Evolutionary conservation across 768 basidiomycete species (phyloP), one percentile per base, ranked within the genome.

Genomic region (Boletus sensibilis): DNA sequence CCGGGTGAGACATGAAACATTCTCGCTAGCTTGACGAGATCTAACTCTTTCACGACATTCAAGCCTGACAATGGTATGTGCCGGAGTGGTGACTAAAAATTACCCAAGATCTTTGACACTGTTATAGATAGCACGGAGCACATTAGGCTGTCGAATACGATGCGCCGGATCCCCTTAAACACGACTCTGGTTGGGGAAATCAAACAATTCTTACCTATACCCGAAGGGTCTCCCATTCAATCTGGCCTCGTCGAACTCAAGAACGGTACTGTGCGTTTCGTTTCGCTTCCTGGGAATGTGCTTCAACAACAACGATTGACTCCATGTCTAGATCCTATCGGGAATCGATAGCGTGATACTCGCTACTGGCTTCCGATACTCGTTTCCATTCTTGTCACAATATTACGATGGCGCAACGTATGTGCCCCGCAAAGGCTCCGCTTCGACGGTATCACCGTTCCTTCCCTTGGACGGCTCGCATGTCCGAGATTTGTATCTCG

Each of bases 321-420:
- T 5, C 2, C 3, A 33, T 29, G 9, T 12, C 25, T 40, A 61
- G 61, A 38, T 62, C 23, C n/a, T 62, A 25, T 44, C 60, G 2
- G 56, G 52, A 8, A 51, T 62, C 7, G 58, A 64, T 31, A 41
- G 51, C 6, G 46, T 63, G 14, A 60, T 64, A 43, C 25, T 57
- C 13, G 40, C 62, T 2, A 64, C 63, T 10, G 59, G 53, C 1
- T 61, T 43, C 48, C 44, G 52, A 21, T 51, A 56, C n/a, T 58
- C 62, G 13, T 64, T 37, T 13, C 63, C 62, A 27, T 64, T 64
- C 52, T 45, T 58, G 35, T 25, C 58, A 8, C 62, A 56, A 33
- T 61, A 61, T 35, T 64, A 64, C 34, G 63, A 64, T 3, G 46
- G 18, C 16, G 52, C 54, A 18, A 25, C 52, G 2, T 50, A 49